A percentile compares a stretch with the other conserved stretches of the same genome.
phyloP scores from a whole-genome alignment of 2,329 filamentous ascomycete species.

The Metarhizium album region DNA sequence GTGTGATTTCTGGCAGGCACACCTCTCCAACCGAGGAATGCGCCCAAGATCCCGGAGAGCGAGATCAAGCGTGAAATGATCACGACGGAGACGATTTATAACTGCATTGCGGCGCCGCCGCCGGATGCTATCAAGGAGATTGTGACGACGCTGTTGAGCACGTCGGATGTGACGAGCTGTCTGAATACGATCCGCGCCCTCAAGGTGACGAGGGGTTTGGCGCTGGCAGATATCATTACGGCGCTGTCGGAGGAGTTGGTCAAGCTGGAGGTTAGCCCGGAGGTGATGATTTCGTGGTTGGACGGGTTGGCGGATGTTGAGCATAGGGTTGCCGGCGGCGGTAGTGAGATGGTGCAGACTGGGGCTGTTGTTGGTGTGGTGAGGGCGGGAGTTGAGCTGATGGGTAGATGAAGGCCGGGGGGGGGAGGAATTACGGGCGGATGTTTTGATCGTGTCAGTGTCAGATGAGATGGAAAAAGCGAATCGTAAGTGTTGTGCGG shows the following conservation, averaged over 20 bases:
- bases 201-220: conserved; percentile 76
- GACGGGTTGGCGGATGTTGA: conserved; percentile 88
- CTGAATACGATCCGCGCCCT: conserved; percentile 79
- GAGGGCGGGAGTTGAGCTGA: conserved; percentile 72
- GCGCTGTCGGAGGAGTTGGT: conserved; percentile 72
- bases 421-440: too few relatives aligned
- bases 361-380: conserved; percentile 87
- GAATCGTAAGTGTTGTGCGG: too few relatives aligned
- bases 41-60: conserved; percentile 48
- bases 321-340: conserved; percentile 79
- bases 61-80: conserved; percentile 63
- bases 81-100: conserved; percentile 92
- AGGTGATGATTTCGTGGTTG: conserved; percentile 85
- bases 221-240: conserved; percentile 87
- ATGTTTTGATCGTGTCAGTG: too few relatives aligned
- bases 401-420: conserved; percentile 18
- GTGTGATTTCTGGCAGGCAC: conserved; percentile 40
- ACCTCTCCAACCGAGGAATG: conserved; percentile 51
- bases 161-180: conserved; percentile 80
- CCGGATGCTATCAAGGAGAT: conserved; percentile 82
- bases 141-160: conserved; percentile 70
- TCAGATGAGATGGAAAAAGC: too few relatives aligned
- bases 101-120: conserved; percentile 91
- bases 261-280: conserved; percentile 71
- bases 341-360: conserved; percentile 80